Evolutionary conservation across 2,329 filamentous ascomycete species (phyloP), one percentile per base, ranked within the genome.

Genomic region (Podosphaera aphanis): DNA sequence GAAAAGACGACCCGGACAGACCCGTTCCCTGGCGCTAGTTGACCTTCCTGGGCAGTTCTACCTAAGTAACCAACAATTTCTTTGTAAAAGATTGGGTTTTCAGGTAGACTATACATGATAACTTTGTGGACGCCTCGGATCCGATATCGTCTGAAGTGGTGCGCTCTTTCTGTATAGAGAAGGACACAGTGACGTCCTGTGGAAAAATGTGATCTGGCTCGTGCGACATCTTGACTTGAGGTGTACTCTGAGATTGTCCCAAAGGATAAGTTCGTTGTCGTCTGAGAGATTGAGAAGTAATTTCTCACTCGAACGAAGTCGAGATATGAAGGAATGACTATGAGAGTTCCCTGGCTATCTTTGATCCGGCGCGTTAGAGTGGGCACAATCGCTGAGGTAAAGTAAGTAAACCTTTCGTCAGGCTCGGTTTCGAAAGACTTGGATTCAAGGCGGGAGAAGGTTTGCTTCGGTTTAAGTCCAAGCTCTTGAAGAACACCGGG

Each of bases 241-340:
- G 82, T 80, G 61, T 95, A 95, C 62, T 98, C 90, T 47, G 81
- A 86, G 33, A 98, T 79, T 27, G 77, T 74, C 45, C 84, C 86
- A 59, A 94, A 92, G 0, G 78, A 61, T 47, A 79, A 59, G 49
- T 56, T 65, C 47, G 64, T 64, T 21, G 71, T 69, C n/a, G 66
- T 62, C 8, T 66, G 55, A 15, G 77, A 77, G 25, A 77, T 85
- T 45, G 85, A 77, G 56, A 98, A 86, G 63, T 86, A 83, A 64
- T 95, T 98, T 46, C 90, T 77, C 48, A 98, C 71, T 37, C 86
- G 80, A 38, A 94, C 80, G 60, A 95, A 95, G 64, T 98, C 90
- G 49, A 94, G 77, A 62, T 94, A 95, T 0, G 80, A 85, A 0
- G 90, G 85, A 43, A 95, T 77, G 64, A 93, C 94, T 57, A 98